Conservation (phyloP, 495 filamentous ascomycete genomes). For the Xanthoparmelia taractica region DNA sequence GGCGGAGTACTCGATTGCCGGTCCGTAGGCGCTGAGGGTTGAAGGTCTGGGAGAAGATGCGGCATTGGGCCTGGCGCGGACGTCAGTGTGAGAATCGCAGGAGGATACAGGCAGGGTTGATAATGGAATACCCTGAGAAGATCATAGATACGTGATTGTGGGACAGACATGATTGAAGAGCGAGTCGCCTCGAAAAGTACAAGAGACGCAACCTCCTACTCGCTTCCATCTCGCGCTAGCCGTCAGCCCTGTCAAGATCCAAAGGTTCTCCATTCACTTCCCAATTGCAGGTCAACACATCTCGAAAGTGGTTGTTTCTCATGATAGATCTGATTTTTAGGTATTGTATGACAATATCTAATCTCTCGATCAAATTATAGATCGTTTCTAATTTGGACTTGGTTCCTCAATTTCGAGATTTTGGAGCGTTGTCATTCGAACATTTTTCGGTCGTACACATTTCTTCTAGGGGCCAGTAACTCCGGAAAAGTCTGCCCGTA, state of each 20-base stretch:
- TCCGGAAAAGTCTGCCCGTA: not conserved
- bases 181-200: not conserved
- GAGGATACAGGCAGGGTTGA: not conserved
- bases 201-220: no score
- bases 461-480: not conserved
- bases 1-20: constrained; percentile 81
- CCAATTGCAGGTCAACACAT: no score
- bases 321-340: not conserved
- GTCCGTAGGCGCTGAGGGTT: constrained; percentile 74
- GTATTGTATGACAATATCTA: not conserved
- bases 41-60: constrained; percentile 82
- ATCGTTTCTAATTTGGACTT: not conserved
- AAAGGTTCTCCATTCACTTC: not conserved
- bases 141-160: constrained; percentile 63
- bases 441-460: not conserved
- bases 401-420: not conserved
- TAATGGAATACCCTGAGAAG: constrained; percentile 59
- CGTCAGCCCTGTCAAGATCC: not conserved
- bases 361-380: not conserved
- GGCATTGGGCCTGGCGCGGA: constrained; percentile 64
- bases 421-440: not conserved
- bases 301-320: no score
- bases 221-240: not conserved
- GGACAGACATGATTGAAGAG: constrained; percentile 52
- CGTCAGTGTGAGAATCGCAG: not conserved